Base-by-base conservation (phyloP, 768 basidiomycete species). In the Leccinum sublutescens region DNA sequence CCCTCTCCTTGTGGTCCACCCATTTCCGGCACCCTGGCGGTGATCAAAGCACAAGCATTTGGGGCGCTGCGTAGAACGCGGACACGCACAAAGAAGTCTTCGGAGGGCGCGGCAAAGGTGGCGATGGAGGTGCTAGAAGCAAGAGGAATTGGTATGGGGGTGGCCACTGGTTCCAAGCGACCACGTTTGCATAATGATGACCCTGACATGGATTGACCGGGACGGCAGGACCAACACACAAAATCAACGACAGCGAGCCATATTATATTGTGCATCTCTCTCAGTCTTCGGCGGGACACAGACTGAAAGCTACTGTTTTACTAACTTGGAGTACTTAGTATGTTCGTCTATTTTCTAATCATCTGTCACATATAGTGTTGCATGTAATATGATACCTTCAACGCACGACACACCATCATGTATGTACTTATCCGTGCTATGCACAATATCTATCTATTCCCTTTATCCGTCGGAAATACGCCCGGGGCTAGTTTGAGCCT, bases 41-140 rank as follows among this genome's bases (percentile, higher is more conserved):
- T 93, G 58, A 92, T 94, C 76, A 94, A 93, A 76, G 91, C 91
- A 47, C 91, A 93, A 70, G 87, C 92, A 40, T 94, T 93, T 70
- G 92, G 91, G 33, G 89, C 89, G 19, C 77, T 92, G 63, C 87
- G 91, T 54, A 81, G 91, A 72, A 88, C 91, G 56, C 84, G 91
- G 59, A 80, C 87, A 47, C 82, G 88, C 61, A 81, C 83, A 53
- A 93, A 88, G 78, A 87, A 84, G 72, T 76, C 84, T 38, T 82
- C 88, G 47, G 91, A 91, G 62, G 85, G 76, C 43, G 84, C 88
- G 33, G 87, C 85, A 61, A 82, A 80, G 71, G 87, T 88, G 61
- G 89, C 91, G 4, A 81, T 89, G 74, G 87, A 91, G 73, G 88
- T 89, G n/a, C 77, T 93, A 51, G 87, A 90, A 74, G 85, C 90